Evolutionary conservation across 2,329 filamentous ascomycete genomes (phyloP).

Genomic region (Westerdykella aurantiaca): DNA sequence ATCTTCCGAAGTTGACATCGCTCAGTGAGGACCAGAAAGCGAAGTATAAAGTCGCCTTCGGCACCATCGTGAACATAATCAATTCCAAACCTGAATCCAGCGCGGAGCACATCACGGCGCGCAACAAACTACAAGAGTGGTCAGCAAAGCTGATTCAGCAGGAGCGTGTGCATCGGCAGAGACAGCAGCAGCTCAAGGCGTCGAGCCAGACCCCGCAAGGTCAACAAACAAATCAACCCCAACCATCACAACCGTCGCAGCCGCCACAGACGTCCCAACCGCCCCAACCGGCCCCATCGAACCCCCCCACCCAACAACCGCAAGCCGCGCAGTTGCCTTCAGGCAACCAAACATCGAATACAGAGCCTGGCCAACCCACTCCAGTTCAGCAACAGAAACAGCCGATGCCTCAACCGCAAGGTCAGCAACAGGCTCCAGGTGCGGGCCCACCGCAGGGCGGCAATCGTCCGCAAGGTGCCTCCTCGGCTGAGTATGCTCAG

Average conservation of each 20-base stretch:
- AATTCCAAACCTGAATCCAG: slow-evolving; percentile 46
- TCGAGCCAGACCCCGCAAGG: slow-evolving; percentile 16
- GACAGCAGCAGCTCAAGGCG: slow-evolving; percentile 22
- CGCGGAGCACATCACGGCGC: slow-evolving; percentile 46
- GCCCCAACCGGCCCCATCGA: slow-evolving; percentile 17
- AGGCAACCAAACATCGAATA: background rate
- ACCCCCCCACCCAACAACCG: slow-evolving; percentile 10
- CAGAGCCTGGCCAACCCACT: slow-evolving; percentile 4
- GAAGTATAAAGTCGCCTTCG: slow-evolving; percentile 50
- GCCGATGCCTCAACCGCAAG: slow-evolving; percentile 6
- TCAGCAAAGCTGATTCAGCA: slow-evolving; percentile 49
- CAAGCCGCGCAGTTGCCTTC: background rate
- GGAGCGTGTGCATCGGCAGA: slow-evolving; percentile 39
- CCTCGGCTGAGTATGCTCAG: slow-evolving; percentile 8
- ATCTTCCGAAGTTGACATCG: slow-evolving; percentile 30
- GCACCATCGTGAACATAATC: slow-evolving; percentile 50
- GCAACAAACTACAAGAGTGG: slow-evolving; percentile 47
- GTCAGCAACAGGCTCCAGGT: slow-evolving; percentile 9
- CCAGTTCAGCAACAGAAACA: slow-evolving; percentile 4
- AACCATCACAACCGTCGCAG: slow-evolving; percentile 12
- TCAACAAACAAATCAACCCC: slow-evolving; percentile 13
- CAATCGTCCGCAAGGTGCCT: too few species aligned
- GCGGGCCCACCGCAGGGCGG: too few species aligned
- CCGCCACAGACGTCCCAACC: slow-evolving; percentile 18
- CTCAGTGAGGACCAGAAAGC: slow-evolving; percentile 51